Base-by-base conservation (phyloP, 2,329 filamentous ascomycete species). In the Pseudocercospora crystallina region DNA sequence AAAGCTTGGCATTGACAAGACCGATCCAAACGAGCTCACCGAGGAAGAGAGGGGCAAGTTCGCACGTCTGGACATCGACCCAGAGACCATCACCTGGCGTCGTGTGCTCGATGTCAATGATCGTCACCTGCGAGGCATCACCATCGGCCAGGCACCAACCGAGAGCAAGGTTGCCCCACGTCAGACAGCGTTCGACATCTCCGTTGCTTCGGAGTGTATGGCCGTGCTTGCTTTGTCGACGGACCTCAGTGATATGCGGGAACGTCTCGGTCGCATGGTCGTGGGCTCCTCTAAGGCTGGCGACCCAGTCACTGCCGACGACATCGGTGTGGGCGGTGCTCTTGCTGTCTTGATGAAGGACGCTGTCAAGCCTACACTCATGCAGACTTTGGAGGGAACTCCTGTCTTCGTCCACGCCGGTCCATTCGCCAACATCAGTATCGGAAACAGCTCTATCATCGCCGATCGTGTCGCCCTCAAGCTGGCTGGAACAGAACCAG, bases 51-150 rank as follows among this genome's bases (percentile, higher is more conserved):
- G 96, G 57, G 76, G 71, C 57, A 84, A 84, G 44, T 97, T 99
- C 65, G 92, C 91, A n/a, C 83, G 94, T 60, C 79, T 99, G 11
- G 94, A 99, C 64, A 96, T 99, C 61, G 92, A 99, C 65, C 91
- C 91, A 1, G 89, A 91, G 44, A 97, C 94, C 33, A 96, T 99
- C 70, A 97, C 94, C 3, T 99, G 94, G 94, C 84, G 88, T 62
- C 87, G 94, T 62, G 94, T 99, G 2, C 78, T 99, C 32, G 94
- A 99, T 72, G 94, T 99, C 60, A 99, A 99, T 69, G 94, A 99
- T 72, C 85, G 94, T 58, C 90, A 96, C 73, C 79, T 99, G 53
- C 85, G 94, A 66, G 87, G 89, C 47, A 84, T 97, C 64, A 96
- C 90, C 2, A 82, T 97, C 56, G 94, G 94, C 34, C 86, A 87